Evolutionary conservation across 495 filamentous ascomycete species (phyloP), one percentile per base, ranked within the genome.

Genomic region (Barbatosphaeria neglecta): DNA sequence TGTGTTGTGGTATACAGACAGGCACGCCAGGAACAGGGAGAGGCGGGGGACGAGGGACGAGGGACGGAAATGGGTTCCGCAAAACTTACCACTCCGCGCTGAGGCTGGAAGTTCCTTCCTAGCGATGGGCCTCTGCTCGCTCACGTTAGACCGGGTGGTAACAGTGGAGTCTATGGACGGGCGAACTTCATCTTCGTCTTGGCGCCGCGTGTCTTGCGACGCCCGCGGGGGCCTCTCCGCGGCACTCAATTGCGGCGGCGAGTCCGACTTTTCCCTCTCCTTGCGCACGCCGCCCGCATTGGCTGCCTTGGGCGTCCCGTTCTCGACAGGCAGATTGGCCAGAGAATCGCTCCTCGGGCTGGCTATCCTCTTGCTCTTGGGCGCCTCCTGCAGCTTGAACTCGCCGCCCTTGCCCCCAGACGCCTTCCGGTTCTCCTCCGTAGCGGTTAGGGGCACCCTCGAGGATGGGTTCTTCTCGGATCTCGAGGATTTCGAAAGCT

Each of bases 331-430:
- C 33, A 50, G 63, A 23, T 49, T 48, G 1, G 78, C 76, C 49
- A 79, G 70, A 10, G 86, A 89, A 53, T 75, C 78, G 43, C 75
- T 81, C 48, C 77, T 70, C n/a, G 81, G 78, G 48, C 64, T 72
- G 13, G 64, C 63, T 0, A 76, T 61, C 65, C 77, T 81, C 65
- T 79, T 83, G 40, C 66, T 74, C 57, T 80, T 83, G 1, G 85
- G 83, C 5, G 81, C 84, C 28, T 90, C 83, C 52, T 86, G 83
- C 46, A 90, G 60, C 60, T 75, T 84, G 65, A 90, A 90, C 20
- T 76, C 75, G 37, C 86, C 70, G 60, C 39, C 50, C 53, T 60
- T 25, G 17, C 56, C 59, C 46, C 57, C 61, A 2, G 62, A 45
- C 39, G 54, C 25, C 40, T 66, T 70, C 37, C 60, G 59, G 31